Evolutionary conservation across 768 basidiomycete species (phyloP), one percentile per base, ranked within the genome.

Genomic region (Xanthoconium purpureum): DNA sequence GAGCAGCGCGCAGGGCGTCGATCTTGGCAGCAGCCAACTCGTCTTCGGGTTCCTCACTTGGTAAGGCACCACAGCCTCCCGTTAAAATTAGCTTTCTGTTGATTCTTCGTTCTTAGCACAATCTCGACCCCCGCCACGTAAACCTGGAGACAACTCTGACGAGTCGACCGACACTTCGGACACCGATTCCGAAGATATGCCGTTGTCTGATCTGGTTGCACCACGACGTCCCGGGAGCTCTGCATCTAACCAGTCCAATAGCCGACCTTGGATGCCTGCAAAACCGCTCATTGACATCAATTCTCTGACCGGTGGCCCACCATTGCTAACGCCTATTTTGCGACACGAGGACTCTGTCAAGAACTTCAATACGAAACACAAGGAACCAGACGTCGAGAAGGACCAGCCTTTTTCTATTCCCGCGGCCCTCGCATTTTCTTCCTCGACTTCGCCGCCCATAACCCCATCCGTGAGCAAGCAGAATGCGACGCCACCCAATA

Each of bases 161-260:
- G 65, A 73, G 17, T 69, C 65, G 1, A 63, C 68, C 5, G 67
- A 70, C 14, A 67, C 71, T 18, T 67, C 69, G 12, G 67, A 77
- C 55, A 76, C 76, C 35, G 80, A 78, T 28, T 83, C 82, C 50
- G 77, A 77, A n/a, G 76, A 85, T 60, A 80, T 83, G 2, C 89
- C 89, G 13, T 76, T 92, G 36, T 84, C 86, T 1, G 77, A 74
- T 2, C 75, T 89, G 36, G 72, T 88, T 8, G 75, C 76, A 0
- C 88, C 89, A 12, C 79, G 76, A 47, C 78, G 89, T 36, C 88
- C 89, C 15, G 87, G 85, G 17, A 88, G 85, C 59, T 77, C 85
- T 3, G 66, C 74, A 12, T 79, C 79, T 18, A 67, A 71, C 49
- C 48, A 32, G 24, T 71, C 70, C 28, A 58, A 49, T 42, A 54